Evolutionary conservation across 192 early-diverging fungal genomes (phyloP).

Genomic region (Backusella tarrabulga): DNA sequence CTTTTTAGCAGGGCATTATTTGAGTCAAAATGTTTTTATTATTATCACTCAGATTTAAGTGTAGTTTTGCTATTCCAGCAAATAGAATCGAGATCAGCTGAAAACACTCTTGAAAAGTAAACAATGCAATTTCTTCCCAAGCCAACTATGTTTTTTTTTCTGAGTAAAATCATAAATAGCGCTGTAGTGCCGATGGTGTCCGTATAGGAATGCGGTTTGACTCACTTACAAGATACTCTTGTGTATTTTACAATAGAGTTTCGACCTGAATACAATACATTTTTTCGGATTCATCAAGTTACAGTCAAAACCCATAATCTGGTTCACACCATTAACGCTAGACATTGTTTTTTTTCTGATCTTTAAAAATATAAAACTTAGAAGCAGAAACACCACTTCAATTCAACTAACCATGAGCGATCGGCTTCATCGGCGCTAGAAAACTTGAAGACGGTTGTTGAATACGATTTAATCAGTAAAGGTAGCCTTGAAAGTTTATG

Average conservation of each 20-base stretch:
- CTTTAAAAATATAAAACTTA: neutral
- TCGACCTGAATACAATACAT: neutral
- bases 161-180: neutral
- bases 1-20: neutral
- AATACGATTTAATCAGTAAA: neutral
- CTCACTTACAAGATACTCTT: neutral
- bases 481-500: neutral
- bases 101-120: neutral
- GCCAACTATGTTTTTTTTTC: neutral
- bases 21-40: neutral
- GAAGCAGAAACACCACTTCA: neutral
- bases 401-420: neutral
- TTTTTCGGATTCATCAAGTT: neutral
- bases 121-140: neutral
- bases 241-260: no score
- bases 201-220: neutral
- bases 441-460: neutral
- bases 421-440: neutral
- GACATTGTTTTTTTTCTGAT: neutral
- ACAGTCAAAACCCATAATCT: neutral
- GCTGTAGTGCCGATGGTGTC: neutral
- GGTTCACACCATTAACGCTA: neutral
- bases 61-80: neutral
- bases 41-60: neutral
- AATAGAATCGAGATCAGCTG: neutral